Conservation (phyloP, 306 rosid genomes). For the Rosa persica region DNA sequence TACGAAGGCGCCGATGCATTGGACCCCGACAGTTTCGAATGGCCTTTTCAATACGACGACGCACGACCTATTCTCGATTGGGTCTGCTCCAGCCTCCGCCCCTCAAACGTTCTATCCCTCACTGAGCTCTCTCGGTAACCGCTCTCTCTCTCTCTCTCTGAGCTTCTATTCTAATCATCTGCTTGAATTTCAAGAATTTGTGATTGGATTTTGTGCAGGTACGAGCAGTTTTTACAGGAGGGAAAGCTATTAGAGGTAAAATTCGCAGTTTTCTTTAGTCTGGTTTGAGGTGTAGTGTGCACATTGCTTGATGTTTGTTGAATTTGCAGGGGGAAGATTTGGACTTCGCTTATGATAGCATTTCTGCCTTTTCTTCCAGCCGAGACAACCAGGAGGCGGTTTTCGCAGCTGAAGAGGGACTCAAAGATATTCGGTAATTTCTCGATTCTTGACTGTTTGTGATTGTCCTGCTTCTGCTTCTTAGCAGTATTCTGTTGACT, state of each 20-base stretch:
- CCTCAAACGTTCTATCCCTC: slow-evolving; percentile 82
- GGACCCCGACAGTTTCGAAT: slow-evolving; percentile 91
- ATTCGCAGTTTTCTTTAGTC: neutral
- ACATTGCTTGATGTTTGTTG: neutral
- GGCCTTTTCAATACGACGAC: slow-evolving; percentile 93
- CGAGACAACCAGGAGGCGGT: slow-evolving; percentile 86
- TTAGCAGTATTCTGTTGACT: neutral
- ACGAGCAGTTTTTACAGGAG: slow-evolving; percentile 66
- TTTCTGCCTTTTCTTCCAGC: slow-evolving; percentile 83
- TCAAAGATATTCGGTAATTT: slow-evolving; percentile 70
- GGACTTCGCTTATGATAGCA: slow-evolving; percentile 88
- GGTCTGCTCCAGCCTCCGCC: slow-evolving; percentile 93
- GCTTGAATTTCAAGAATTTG: neutral
- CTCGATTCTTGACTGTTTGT: neutral
- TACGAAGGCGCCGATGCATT: slow-evolving; percentile 54
- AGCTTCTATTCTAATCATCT: neutral
- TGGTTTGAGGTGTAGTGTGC: neutral
- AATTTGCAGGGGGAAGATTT: slow-evolving; percentile 72
- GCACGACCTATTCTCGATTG: slow-evolving; percentile 86
- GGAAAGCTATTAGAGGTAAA: slow-evolving; percentile 89
- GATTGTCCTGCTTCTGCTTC: neutral
- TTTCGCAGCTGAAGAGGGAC: slow-evolving; percentile 83
- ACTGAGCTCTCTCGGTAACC: slow-evolving; percentile 72
- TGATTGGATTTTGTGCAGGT: slow-evolving; percentile 44
- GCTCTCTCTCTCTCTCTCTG: slow-evolving; percentile 7